Evolutionary conservation across 75 land plant species (phyloP), one percentile per base, ranked within the genome.

Genomic region (Isoetes taiwanensis): DNA sequence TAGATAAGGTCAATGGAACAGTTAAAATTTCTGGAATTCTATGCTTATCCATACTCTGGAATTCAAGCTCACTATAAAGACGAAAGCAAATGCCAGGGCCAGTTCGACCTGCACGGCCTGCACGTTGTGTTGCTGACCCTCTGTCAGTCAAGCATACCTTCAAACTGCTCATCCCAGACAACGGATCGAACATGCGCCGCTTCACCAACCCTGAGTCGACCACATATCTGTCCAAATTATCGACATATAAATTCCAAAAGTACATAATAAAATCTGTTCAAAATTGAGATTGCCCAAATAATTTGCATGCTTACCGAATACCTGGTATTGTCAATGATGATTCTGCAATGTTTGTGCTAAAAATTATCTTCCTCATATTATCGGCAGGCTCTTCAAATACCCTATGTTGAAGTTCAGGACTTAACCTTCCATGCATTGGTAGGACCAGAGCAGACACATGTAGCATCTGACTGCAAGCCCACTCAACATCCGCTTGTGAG

Each of bases 261-360:
- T n/a, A n/a, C n/a, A n/a, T n/a, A n/a, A n/a, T n/a, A n/a, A n/a
- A n/a, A n/a, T n/a, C n/a, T n/a, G n/a, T n/a, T n/a, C n/a, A n/a
- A n/a, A n/a, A n/a, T n/a, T n/a, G n/a, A n/a, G n/a, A n/a, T n/a
- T n/a, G n/a, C n/a, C n/a, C n/a, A n/a, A n/a, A n/a, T n/a, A n/a
- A n/a, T n/a, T n/a, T n/a, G n/a, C n/a, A n/a, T n/a, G n/a, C n/a
- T n/a, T n/a, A n/a, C n/a, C n/a, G n/a, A n/a, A 86, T 64, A 28
- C 80, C 86, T 37, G 86, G 78, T 57, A 87, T 87, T 6, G 94
- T 87, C 26, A 87, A 59, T 26, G 94, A 87, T 54, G 94, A 83
- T 59, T 87, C 94, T 28, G 94, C 88, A 34, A 87, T 17, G 66
- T 87, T 87, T 35, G 94, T 87, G 12, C 84, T 68, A 63, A 87